These are phyloP conservation scores for Penicillium sp. DNA, from an alignment of 2,329 filamentous ascomycete species.

Conservation along the genomic window DNA sequence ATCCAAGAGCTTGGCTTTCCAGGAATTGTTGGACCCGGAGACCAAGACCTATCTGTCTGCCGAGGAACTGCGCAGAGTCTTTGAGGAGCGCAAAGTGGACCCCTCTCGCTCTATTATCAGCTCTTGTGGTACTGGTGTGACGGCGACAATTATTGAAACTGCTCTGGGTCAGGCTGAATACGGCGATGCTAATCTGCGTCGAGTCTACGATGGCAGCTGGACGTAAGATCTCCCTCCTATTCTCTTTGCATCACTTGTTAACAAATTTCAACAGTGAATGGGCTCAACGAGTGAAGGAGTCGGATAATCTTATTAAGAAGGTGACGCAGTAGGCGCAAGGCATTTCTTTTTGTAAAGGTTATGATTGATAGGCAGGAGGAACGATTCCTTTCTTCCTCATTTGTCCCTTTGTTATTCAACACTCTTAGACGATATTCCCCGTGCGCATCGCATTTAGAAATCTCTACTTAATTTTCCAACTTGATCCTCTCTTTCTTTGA, in stretches of 20 bases:
- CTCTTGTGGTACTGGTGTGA: constrained; percentile 91
- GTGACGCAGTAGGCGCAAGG: constrained; percentile 14
- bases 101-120: constrained; percentile 77
- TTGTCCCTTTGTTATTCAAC: neutral
- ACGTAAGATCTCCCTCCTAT: constrained; percentile 62
- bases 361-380: neutral
- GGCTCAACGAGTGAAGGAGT: constrained; percentile 50
- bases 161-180: constrained; percentile 77
- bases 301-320: constrained; percentile 48
- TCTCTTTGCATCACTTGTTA: neutral
- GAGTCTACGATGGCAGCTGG: constrained; percentile 95
- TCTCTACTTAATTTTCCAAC: neutral
- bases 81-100: constrained; percentile 77
- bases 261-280: constrained; percentile 43
- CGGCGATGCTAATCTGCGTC: constrained; percentile 64
- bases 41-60: constrained; percentile 77
- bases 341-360: neutral
- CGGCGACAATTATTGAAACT: constrained; percentile 85
- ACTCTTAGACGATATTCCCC: neutral
- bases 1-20: constrained; percentile 78
- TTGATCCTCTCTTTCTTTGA: neutral
- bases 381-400: neutral
- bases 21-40: constrained; percentile 73
- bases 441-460: neutral
- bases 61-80: constrained; percentile 71